phyloP scores from a whole-genome alignment of 2,329 filamentous ascomycete genomes.

The Paraconiothyrium sp. region DNA sequence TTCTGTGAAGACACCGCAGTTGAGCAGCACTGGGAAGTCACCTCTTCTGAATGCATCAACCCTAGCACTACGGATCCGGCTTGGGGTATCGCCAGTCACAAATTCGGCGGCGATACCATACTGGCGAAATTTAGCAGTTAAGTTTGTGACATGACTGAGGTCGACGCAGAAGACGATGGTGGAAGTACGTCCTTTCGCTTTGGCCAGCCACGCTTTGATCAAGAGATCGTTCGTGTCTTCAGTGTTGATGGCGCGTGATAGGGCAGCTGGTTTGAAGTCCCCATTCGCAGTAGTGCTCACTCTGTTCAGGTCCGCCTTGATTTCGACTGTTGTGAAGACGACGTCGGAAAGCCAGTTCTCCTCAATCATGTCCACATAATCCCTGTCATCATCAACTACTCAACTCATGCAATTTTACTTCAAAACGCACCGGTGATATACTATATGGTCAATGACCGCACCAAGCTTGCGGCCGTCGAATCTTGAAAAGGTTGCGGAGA shows the following conservation, averaged over 20 bases:
- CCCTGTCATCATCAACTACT: conserved; percentile 46
- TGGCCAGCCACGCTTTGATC: conserved; percentile 84
- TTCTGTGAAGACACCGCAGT: conserved; percentile 96
- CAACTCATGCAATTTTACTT: too few relatives aligned
- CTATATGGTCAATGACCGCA: conserved; percentile 89
- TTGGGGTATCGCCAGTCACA: conserved; percentile 83
- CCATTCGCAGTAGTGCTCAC: conserved; percentile 73
- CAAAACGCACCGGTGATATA: conserved; percentile 77
- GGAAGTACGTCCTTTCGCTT: conserved; percentile 77
- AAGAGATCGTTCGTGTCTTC: conserved; percentile 82
- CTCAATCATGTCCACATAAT: conserved; percentile 81
- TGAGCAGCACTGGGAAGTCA: conserved; percentile 87
- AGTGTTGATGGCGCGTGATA: conserved; percentile 86
- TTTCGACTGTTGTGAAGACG: conserved; percentile 91
- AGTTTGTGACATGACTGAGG: conserved; percentile 77
- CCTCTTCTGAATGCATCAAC: conserved; percentile 79
- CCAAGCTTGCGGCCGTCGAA: conserved; percentile 87
- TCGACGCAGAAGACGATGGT: conserved; percentile 97
- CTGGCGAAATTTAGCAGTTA: conserved; percentile 79
- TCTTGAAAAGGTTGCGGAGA: conserved; percentile 82
- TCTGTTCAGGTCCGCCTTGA: conserved; percentile 78
- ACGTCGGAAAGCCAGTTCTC: conserved; percentile 93
- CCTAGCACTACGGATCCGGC: conserved; percentile 71
- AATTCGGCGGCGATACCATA: conserved; percentile 84
- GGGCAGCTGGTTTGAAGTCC: conserved; percentile 81